Base-by-base conservation (phyloP, 768 basidiomycete species). In the Dacryopinax spathularia region DNA sequence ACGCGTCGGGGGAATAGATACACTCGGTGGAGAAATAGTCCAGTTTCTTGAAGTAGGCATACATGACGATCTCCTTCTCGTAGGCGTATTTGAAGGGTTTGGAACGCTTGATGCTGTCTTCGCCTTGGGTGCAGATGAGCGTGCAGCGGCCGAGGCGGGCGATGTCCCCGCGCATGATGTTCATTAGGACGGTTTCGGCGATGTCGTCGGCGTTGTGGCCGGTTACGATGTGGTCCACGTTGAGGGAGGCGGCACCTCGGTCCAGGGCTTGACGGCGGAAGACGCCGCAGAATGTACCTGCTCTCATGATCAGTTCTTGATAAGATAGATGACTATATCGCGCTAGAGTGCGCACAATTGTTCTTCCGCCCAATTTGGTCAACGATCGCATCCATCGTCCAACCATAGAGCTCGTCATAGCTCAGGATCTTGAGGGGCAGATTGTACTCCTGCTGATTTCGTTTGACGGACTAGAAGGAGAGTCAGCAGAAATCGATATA, bases 31-130 rank as follows among this genome's bases (percentile, higher is more conserved):
- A 97, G 75, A 96, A 97, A 74, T 99, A 99, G 71, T 97, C 94
- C 22, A 99, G 80, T 75, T 97, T 96, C 79, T 95, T 97, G 80
- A 97, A 97, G 75, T 99, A 97, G 9, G 95, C 95, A 73, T 98
- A 97, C 96, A 99, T 98, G 66, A 99, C 96, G 33, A 99, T 98
- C 76, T 99, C 96, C 76, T 99, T 99, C 77, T 99, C 96, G 70
- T 98, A 98, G 0, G 92, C 88, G 71, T 98, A 99, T 73, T 97
- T 98, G 81, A 99, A 98, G n/a, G 96, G 96, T 75, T 99, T 99
- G 60, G 90, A 93, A 63, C 96, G 83, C 73, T 86, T 91, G 73
- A 98, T 97, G 1, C 92, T 94, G 70, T 96, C 92, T 72, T 96
- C 95, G 37, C 92, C 92, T 72, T 92, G 86, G 0, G 96, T 99